Evolutionary conservation across 345 rosid genomes (phyloP).

Genomic region (Syzygium aromaticum): DNA sequence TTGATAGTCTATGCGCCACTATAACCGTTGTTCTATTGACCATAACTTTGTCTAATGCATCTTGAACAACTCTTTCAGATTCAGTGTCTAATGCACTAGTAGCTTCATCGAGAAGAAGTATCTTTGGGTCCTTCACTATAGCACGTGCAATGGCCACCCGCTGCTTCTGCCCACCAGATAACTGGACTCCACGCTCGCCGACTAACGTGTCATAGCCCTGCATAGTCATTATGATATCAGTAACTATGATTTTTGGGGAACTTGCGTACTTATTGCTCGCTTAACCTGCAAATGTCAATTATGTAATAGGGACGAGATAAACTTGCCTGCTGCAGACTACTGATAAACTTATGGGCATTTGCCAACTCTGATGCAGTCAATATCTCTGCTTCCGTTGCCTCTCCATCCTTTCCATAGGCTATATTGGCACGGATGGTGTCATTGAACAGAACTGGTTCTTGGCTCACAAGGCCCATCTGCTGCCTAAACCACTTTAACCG

Average conservation of each 20-base stretch:
- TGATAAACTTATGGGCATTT: conserved; percentile 21
- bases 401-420: conserved; percentile 27
- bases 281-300: background rate
- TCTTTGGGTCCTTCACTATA: conserved; percentile 38
- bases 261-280: background rate
- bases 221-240: background rate
- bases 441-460: conserved; percentile 21
- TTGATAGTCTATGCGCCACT: conserved; percentile 18
- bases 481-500: conserved; percentile 24
- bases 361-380: conserved; percentile 22
- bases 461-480: conserved; percentile 33
- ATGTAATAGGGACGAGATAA: background rate
- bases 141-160: conserved; percentile 33
- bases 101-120: conserved; percentile 49
- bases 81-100: conserved; percentile 12
- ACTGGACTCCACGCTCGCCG: conserved; percentile 9
- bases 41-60: conserved; percentile 8
- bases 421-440: conserved; percentile 28
- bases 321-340: conserved; percentile 20
- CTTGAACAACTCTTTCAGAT: conserved; percentile 14
- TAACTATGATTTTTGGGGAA: background rate
- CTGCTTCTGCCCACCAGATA: conserved; percentile 14
- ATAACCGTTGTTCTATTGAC: conserved; percentile 5
- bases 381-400: conserved; percentile 24
- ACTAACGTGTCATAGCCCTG: conserved; percentile 10